Percentiles rank a stretch among this genome's conserved stretches.
These are phyloP conservation scores for Exophiala lecanii-corni DNA, from an alignment of 2,329 filamentous ascomycete species.

Conservation along the genomic window DNA sequence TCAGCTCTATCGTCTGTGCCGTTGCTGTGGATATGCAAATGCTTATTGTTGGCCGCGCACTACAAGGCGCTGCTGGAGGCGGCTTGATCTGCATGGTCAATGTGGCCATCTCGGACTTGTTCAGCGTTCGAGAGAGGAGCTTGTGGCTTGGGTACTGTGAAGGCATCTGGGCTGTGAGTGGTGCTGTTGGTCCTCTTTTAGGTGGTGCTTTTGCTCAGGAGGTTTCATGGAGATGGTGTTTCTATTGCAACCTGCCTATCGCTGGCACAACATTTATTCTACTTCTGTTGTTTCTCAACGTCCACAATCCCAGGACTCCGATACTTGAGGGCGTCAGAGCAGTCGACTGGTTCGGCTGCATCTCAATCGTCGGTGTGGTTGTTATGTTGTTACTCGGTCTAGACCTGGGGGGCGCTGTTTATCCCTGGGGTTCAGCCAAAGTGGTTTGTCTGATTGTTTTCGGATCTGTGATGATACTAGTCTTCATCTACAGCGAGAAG, in stretches of 20 bases:
- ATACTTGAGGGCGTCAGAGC: constrained; percentile 34
- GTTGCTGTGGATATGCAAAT: constrained; percentile 44
- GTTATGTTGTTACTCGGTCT: constrained; percentile 83
- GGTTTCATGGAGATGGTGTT: constrained; percentile 50
- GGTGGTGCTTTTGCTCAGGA: constrained; percentile 46
- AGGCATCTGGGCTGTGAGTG: constrained; percentile 53
- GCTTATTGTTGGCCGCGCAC: constrained; percentile 49
- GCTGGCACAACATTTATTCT: constrained; percentile 46
- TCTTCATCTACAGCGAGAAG: constrained; percentile 71
- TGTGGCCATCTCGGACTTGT: constrained; percentile 54
- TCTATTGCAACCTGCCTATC: constrained; percentile 54
- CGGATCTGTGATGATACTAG: constrained; percentile 55
- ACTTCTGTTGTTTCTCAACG: constrained; percentile 49
- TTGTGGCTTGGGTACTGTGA: constrained; percentile 50
- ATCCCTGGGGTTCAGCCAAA: constrained; percentile 69
- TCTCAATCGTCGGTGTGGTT: constrained; percentile 68
- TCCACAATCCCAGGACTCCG: constrained; percentile 51
- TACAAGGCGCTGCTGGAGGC: constrained; percentile 53
- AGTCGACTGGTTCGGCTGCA: constrained; percentile 56
- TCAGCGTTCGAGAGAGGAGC: constrained; percentile 46
- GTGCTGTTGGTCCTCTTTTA: constrained; percentile 49
- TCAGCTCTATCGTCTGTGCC: constrained; percentile 48
- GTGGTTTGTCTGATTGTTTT: constrained; percentile 76
- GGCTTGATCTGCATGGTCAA: constrained; percentile 50
- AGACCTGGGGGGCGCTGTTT: constrained; percentile 72